Evolutionary conservation across 805 yeast genomes (phyloP).

Genomic region (Pichia pseudocactophila): DNA sequence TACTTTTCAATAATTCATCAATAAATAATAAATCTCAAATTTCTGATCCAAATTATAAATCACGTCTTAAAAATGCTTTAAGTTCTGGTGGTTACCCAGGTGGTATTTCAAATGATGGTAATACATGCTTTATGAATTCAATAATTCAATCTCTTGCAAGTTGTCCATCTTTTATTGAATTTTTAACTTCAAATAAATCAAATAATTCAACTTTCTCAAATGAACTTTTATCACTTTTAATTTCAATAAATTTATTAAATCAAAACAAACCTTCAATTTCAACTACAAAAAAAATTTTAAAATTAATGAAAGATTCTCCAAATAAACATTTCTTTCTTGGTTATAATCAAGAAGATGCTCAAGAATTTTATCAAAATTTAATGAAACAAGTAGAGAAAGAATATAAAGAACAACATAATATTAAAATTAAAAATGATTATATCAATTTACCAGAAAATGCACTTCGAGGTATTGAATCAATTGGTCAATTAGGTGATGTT

Average conservation of each 20-base stretch:
- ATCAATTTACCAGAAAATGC: conserved; percentile 21
- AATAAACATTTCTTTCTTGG: conserved; percentile 71
- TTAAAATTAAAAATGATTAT: conserved; percentile 22
- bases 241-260: conserved; percentile 46
- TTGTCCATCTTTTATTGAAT: conserved; percentile 28
- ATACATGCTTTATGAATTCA: conserved; percentile 90
- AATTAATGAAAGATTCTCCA: conserved; percentile 69
- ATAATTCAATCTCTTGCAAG: conserved; percentile 80
- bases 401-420: conserved; percentile 21
- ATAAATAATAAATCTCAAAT: background rate
- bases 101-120: conserved; percentile 83
- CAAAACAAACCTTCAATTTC: conserved; percentile 51
- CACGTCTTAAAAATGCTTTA: conserved; percentile 30
- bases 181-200: conserved; percentile 1
- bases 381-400: conserved; percentile 60
- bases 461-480: conserved; percentile 32
- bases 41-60: conserved; percentile 6
- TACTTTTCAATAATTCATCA: conserved; percentile 1
- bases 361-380: conserved; percentile 83
- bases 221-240: conserved; percentile 43
- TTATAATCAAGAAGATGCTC: conserved; percentile 93
- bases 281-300: conserved; percentile 50
- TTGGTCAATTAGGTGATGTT: conserved; percentile 57
- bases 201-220: conserved; percentile 36
- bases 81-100: conserved; percentile 69